A percentile compares a stretch with the other conserved stretches of the same genome.
phyloP scores from a whole-genome alignment of 2,329 filamentous ascomycete genomes.

The Pseudogymnoascus sp. region DNA sequence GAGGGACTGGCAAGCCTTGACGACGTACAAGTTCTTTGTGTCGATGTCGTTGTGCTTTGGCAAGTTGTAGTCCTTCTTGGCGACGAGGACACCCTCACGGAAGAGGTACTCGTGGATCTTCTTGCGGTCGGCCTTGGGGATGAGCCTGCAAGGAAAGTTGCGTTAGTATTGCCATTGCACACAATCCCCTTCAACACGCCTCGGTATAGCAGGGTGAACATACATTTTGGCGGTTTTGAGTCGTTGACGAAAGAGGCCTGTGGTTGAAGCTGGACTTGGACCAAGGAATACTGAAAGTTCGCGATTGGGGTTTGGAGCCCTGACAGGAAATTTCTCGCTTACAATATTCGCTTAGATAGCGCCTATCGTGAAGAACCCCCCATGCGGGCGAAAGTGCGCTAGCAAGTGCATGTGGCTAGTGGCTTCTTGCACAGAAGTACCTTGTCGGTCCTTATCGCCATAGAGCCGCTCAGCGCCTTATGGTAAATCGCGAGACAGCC shows the following conservation, averaged over 20 bases:
- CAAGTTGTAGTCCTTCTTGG: slow-evolving; percentile 98
- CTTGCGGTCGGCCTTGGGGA: slow-evolving; percentile 99
- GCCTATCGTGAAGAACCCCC: background rate
- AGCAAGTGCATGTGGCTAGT: slow-evolving; percentile 1
- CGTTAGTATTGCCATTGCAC: slow-evolving; percentile 6
- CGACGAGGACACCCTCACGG: slow-evolving; percentile 86
- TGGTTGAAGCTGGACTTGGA: slow-evolving; percentile 6
- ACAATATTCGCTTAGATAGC: slow-evolving; percentile 2
- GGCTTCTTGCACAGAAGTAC: background rate
- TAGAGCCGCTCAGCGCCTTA: background rate
- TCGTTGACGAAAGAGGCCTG: slow-evolving; percentile 7
- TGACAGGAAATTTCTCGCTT: slow-evolving; percentile 5
- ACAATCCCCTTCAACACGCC: background rate
- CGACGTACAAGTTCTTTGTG: slow-evolving; percentile 98
- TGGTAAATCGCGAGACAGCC: slow-evolving; percentile 2
- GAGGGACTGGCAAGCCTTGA: slow-evolving; percentile 98
- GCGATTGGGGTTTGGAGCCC: slow-evolving; percentile 10
- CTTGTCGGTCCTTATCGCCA: slow-evolving; percentile 7
- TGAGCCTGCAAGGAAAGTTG: slow-evolving; percentile 62
- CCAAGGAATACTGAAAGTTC: slow-evolving; percentile 9
- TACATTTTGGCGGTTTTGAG: slow-evolving; percentile 39
- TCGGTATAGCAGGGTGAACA: slow-evolving; percentile 12
- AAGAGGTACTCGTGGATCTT: slow-evolving; percentile 99
- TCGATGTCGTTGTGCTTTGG: slow-evolving; percentile 97
- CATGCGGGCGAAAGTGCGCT: background rate